Evolutionary conservation across 345 rosid species (phyloP), one percentile per base, ranked within the genome.

Genomic region (Leavenworthia alabamica): DNA sequence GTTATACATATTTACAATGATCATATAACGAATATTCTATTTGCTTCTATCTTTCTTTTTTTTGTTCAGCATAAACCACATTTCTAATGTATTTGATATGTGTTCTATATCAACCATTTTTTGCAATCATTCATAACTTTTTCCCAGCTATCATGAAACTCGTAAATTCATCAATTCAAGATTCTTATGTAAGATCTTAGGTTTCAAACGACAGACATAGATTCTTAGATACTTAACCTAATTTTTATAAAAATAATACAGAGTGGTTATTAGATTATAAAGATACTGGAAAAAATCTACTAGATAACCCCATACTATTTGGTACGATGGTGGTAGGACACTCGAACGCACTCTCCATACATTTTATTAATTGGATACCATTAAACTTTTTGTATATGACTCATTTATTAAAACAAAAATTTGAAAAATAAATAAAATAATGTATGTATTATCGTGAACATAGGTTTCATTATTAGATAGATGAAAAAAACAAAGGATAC

Each of bases 291-390:
- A 42, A 13, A 15, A 50, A 40, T 43, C 17, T 40, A 40, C n/a
- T 46, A 37, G 23, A 22, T 13, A 6, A 26, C 13, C n/a, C 40
- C 62, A 26, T 46, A 6, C 63, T 39, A 66, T 40, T 36, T 45
- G 29, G 71, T 66, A 66, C 63, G 23, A 46, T 56, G 46, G 46
- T 66, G 71, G 71, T 46, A 46, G 65, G 65, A 31, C 64, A 48
- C 3, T 57, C 26, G n/a, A 57, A 39, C 65, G 65, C 65, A 67
- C 65, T 48, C 65, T 29, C 59, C 4, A 48, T 39, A 28, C 58
- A 48, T 39, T 45, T 48, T 39, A 48, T 57, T 47, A 37, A 37
- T 12, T 56, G 9, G 12, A 47, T 46, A 26, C 63, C 56, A 44
- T 37, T 19, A 35, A 49, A 49, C 7, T 11, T 9, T 31, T 22